Evolutionary conservation across 2,329 filamentous ascomycete genomes (phyloP).

Genomic region (Trichoderma semiorbis): DNA sequence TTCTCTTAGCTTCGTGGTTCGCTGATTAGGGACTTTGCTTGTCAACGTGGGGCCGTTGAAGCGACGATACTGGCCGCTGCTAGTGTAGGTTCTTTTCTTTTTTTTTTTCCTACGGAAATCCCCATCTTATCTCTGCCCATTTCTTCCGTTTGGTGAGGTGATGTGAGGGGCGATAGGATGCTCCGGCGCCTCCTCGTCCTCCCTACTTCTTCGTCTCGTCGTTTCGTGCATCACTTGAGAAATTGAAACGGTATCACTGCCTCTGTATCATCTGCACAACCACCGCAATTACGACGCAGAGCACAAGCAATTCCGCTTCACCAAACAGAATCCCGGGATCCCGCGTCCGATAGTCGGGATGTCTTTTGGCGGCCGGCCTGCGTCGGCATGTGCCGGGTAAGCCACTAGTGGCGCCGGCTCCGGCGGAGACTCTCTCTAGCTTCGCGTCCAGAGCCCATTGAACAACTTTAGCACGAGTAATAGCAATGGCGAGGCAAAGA

Average conservation of each 20-base stretch:
- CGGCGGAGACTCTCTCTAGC: not conserved
- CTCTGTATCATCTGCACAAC: not conserved
- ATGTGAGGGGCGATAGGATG: not conserved
- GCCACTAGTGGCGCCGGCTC: not conserved
- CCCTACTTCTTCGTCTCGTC: not conserved
- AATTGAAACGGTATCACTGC: not conserved
- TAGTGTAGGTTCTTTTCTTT: not conserved
- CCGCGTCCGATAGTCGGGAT: constrained; percentile 14
- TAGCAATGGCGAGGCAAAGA: not conserved
- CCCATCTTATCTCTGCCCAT: not conserved
- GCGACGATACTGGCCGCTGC: constrained; percentile 4
- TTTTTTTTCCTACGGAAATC: not conserved
- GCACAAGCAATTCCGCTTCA: not conserved
- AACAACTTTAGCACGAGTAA: not conserved
- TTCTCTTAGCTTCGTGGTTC: not conserved
- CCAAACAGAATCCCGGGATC: not conserved
- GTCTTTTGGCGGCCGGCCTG: constrained; percentile 12
- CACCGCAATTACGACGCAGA: not conserved
- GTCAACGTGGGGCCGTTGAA: constrained; percentile 7
- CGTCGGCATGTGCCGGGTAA: constrained; percentile 16
- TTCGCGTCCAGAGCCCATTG: not conserved
- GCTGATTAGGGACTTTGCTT: not conserved
- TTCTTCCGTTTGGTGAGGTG: not conserved
- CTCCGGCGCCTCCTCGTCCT: not conserved
- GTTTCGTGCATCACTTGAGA: not conserved